phyloP scores from a whole-genome alignment of 2,329 filamentous ascomycete species.

The Pseudocercospora fijiensis region DNA sequence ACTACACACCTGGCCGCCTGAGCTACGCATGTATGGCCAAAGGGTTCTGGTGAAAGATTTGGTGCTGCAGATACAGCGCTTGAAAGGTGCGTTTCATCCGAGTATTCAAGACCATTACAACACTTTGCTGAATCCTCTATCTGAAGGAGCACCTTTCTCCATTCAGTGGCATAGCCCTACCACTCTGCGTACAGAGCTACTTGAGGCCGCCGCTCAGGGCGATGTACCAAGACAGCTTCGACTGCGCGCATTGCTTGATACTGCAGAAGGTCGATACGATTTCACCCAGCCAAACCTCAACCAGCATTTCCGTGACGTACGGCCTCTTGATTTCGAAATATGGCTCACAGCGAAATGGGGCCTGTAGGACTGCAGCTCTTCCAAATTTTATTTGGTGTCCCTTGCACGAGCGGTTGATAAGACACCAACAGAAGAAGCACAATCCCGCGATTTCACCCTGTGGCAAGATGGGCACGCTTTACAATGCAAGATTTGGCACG shows the following conservation, averaged over 20 bases:
- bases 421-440: neutral
- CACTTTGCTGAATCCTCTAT: neutral
- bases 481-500: too few species aligned
- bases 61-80: slow-evolving; percentile 52
- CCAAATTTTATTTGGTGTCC: neutral
- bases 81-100: neutral
- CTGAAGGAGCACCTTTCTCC: slow-evolving; percentile 6
- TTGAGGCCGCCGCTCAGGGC: slow-evolving; percentile 37
- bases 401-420: too few species aligned
- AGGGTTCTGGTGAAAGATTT: slow-evolving; percentile 61
- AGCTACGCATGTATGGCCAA: slow-evolving; percentile 69
- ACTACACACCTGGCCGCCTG: slow-evolving; percentile 63
- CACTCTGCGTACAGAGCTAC: slow-evolving; percentile 52
- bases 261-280: slow-evolving; percentile 66
- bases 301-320: slow-evolving; percentile 41
- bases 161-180: slow-evolving; percentile 50
- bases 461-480: neutral
- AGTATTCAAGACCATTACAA: neutral
- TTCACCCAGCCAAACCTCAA: slow-evolving; percentile 64
- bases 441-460: neutral
- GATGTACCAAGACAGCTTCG: slow-evolving; percentile 42
- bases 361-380: neutral
- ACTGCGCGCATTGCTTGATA: slow-evolving; percentile 64
- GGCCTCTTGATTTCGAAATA: slow-evolving; percentile 38
- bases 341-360: slow-evolving; percentile 41